Base-by-base conservation (phyloP, 805 yeast species). In the Myxozyma mucilagina region DNA sequence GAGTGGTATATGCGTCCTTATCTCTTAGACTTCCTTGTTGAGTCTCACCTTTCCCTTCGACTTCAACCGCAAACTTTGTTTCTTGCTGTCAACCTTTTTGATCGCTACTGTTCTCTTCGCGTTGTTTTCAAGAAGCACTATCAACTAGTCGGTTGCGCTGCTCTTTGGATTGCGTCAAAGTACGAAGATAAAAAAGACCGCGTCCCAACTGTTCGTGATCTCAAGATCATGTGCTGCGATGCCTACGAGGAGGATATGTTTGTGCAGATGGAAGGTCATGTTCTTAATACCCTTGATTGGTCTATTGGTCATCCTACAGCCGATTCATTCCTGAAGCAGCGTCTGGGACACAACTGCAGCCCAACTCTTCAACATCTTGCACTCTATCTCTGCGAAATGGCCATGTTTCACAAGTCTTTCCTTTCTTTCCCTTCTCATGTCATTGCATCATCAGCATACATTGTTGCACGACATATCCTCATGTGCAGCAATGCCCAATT, bases 141-240 rank as follows among this genome's bases (percentile, higher is more conserved):
- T 63, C 97, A 92, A 74, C 80, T 93, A 56, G 93, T 93, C 10
- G 90, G 96, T 36, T 88, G 96, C 63, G 90, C 97, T 4, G 90
- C 97, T 63, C 77, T 93, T 39, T 93, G 98, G 97, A 82, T 93
- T 36, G 90, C 97, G 1, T 86, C 97, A 31, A 93, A 93, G 73
- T 80, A 86, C n/a, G 83, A 82, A 69, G 90, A 90, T 61, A 85
- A 86, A 71, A 82, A 94, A 71, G 84, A 84, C 61, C 79, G 90
- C 68, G 83, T 88, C 52, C 96, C 96, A 48, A 82, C 89, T 66
- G 79, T 89, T 55, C 77, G 81, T 36, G 96, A 89, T 70, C 79
- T 90, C 58, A 84, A 87, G 59, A 84, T 81, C 68, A 78, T 89
- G 66, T 89, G 96, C 75, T 89, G 89, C 50, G 80, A 80, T 59